Conservation (phyloP, 768 basidiomycete genomes). For the Artomyces pyxidatus region DNA sequence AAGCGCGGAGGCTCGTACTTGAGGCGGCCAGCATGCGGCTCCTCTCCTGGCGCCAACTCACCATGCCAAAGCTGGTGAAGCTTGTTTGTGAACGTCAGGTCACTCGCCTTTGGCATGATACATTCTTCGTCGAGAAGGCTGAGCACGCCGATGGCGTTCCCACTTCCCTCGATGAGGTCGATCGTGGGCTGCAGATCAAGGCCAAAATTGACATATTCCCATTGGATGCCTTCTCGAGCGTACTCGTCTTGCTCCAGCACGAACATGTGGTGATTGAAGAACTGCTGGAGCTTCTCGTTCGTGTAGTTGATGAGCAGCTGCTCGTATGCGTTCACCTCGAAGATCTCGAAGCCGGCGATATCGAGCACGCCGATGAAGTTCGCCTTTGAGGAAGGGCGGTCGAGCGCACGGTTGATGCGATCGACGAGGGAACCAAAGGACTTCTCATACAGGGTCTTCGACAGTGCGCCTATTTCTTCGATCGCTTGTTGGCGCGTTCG, state of each 20-base stretch:
- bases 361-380: conserved; percentile 98
- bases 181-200: conserved; percentile 97
- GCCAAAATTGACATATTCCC: conserved; percentile 98
- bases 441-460: conserved; percentile 96
- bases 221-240: conserved; percentile 89
- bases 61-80: conserved; percentile 70
- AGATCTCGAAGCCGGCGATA: conserved; percentile 99
- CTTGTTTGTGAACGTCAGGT: conserved; percentile 91
- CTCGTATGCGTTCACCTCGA: conserved; percentile 90
- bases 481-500: conserved; percentile 86
- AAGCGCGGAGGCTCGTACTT: conserved; percentile 88
- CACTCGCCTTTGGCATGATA: conserved; percentile 99
- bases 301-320: conserved; percentile 98
- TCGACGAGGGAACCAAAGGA: conserved; percentile 92
- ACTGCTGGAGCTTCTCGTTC: conserved; percentile 97
- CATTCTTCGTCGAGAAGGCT: conserved; percentile 96
- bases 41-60: conserved; percentile 34
- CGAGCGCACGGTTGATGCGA: conserved; percentile 88
- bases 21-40: conserved; percentile 61
- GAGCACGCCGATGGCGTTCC: conserved; percentile 74
- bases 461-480: conserved; percentile 85
- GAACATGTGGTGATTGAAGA: conserved; percentile 99
- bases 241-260: conserved; percentile 99
- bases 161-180: conserved; percentile 85
- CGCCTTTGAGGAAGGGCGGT: conserved; percentile 84